A percentile compares a stretch with the other conserved stretches of the same genome.
Evolutionary conservation across 352 stramenopile genomes (phyloP).

Genomic region (Peronospora tabacina): DNA sequence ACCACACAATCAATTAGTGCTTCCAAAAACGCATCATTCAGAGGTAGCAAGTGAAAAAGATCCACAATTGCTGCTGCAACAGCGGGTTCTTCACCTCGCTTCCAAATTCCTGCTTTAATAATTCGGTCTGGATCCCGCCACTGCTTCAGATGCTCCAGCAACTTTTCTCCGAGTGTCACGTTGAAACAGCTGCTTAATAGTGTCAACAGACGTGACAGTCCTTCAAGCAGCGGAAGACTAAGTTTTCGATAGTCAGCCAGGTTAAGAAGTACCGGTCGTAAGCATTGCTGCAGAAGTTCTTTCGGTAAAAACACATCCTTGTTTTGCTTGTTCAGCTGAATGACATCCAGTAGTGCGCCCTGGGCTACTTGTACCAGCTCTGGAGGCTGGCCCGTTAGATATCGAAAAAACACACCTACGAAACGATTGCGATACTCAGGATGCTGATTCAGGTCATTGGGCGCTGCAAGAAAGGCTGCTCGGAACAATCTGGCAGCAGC

Average conservation of each 20-base stretch:
- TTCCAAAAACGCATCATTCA: constrained; percentile 93
- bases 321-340: constrained; percentile 82
- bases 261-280: constrained; percentile 94
- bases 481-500: constrained; percentile 83
- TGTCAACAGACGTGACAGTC: constrained; percentile 88
- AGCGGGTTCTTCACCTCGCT: constrained; percentile 90
- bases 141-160: constrained; percentile 94
- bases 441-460: constrained; percentile 78
- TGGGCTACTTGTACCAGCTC: constrained; percentile 79
- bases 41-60: constrained; percentile 93
- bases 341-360: constrained; percentile 69
- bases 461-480: constrained; percentile 74
- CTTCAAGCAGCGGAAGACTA: constrained; percentile 92
- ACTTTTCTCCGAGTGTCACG: constrained; percentile 94
- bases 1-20: constrained; percentile 92
- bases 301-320: constrained; percentile 89
- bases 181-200: constrained; percentile 97
- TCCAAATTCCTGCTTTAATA: constrained; percentile 89
- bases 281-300: constrained; percentile 93
- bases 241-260: constrained; percentile 94
- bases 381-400: constrained; percentile 78
- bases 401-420: constrained; percentile 87
- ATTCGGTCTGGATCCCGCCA: constrained; percentile 88
- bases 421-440: constrained; percentile 82
- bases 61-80: constrained; percentile 94